Evolutionary conservation across 2,329 filamentous ascomycete species (phyloP).

Genomic region (Penicillium sp.): DNA sequence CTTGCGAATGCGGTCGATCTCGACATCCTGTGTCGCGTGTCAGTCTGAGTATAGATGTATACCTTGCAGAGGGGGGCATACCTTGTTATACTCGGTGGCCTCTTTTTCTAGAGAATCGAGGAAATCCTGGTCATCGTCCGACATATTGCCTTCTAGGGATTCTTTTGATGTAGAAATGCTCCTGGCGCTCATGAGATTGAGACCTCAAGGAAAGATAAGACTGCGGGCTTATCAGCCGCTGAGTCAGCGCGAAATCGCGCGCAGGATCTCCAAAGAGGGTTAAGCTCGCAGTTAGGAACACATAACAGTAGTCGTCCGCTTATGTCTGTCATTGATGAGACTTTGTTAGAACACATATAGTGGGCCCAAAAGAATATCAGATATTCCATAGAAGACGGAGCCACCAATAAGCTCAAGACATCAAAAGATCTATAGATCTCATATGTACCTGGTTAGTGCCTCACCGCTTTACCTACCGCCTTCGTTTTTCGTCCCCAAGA

Average conservation of each 20-base stretch:
- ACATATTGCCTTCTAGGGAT: conserved; percentile 39
- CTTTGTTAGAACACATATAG: too few species aligned
- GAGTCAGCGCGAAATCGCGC: conserved; percentile 33
- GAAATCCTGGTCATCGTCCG: conserved; percentile 69
- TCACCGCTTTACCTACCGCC: conserved; percentile 6
- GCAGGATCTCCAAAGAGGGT: not conserved
- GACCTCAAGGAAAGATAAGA: not conserved
- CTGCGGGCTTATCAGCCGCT: conserved; percentile 35
- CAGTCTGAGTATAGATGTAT: conserved; percentile 13
- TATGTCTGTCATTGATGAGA: not conserved
- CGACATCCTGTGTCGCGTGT: conserved; percentile 67
- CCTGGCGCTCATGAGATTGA: not conserved
- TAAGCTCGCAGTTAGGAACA: not conserved
- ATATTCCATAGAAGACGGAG: not conserved
- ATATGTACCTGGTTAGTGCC: not conserved
- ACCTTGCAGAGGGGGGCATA: conserved; percentile 32
- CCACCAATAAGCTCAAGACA: not conserved
- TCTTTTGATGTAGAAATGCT: not conserved
- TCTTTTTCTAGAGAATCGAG: conserved; percentile 80
- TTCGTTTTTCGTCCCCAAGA: not conserved
- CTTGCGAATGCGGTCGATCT: conserved; percentile 90
- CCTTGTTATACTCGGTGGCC: conserved; percentile 89
- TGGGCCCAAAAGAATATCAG: not conserved
- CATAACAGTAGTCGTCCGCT: too few species aligned
- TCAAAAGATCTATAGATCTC: not conserved